These are phyloP conservation scores for Litsea cubeba DNA, from an alignment of 164 flowering plant species.

Conservation along the genomic window DNA sequence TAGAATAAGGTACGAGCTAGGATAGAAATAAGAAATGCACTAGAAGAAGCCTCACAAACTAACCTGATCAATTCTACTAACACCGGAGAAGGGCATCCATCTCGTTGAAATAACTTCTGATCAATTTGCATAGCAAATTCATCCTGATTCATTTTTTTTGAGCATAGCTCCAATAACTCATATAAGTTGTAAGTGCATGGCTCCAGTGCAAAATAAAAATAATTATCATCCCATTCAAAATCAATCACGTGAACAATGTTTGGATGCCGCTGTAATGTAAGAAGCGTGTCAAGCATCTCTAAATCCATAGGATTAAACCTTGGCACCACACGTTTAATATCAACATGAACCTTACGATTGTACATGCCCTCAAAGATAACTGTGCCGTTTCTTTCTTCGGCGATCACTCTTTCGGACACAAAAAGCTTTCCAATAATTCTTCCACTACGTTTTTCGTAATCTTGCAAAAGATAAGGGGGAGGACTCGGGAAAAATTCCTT, in stretches of 20 bases:
- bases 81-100: conserved; percentile 53
- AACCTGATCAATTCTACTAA: conserved; percentile 68
- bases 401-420: conserved; percentile 65
- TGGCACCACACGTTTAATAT: conserved; percentile 85
- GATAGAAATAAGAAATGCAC: not conserved
- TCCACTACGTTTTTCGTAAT: conserved; percentile 19
- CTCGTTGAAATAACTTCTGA: conserved; percentile 46
- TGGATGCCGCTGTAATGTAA: conserved; percentile 77
- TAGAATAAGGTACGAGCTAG: too few relatives aligned
- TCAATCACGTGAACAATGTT: conserved; percentile 90
- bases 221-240: conserved; percentile 73
- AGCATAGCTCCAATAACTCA: conserved; percentile 44
- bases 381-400: conserved; percentile 92
- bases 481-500: too few relatives aligned
- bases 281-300: conserved; percentile 80
- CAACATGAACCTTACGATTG: conserved; percentile 65
- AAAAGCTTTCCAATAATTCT: conserved; percentile 59
- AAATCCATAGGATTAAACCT: conserved; percentile 68
- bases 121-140: conserved; percentile 12
- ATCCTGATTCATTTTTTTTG: conserved; percentile 13
- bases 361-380: conserved; percentile 73
- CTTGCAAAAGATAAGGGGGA: too few relatives aligned
- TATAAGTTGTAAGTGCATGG: conserved; percentile 70
- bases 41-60: conserved; percentile 5
- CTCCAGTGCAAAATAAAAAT: conserved; percentile 82